phyloP scores from a whole-genome alignment of 2,329 filamentous ascomycete genomes.

The Cryphonectria nitschkei region DNA sequence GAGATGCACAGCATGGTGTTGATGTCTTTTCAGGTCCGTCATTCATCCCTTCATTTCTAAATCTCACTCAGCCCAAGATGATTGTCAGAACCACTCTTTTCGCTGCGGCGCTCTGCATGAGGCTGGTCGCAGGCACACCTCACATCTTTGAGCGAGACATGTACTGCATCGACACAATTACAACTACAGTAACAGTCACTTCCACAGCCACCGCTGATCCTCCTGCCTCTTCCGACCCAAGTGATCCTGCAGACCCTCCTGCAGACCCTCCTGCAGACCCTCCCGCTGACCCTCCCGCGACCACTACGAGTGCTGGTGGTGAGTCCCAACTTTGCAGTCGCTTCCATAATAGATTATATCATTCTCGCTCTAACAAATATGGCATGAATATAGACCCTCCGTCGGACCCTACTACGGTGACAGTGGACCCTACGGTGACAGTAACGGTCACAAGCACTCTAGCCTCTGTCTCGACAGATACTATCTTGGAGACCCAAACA shows the following conservation, averaged over 20 bases:
- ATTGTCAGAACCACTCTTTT: slow-evolving; percentile 4
- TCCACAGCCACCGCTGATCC: slow-evolving; percentile 1
- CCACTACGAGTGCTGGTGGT: background rate
- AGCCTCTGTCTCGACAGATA: slow-evolving; percentile 8
- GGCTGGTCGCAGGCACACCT: slow-evolving; percentile 20
- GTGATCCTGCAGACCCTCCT: background rate
- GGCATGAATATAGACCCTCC: background rate
- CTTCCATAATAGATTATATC: background rate
- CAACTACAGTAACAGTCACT: slow-evolving; percentile 20
- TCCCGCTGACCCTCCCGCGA: background rate
- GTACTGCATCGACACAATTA: slow-evolving; percentile 3
- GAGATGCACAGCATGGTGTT: slow-evolving; percentile 2
- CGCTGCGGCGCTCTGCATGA: slow-evolving; percentile 9
- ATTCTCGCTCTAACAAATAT: background rate
- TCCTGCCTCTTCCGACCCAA: slow-evolving; percentile 1
- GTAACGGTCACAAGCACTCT: slow-evolving; percentile 12
- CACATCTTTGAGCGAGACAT: slow-evolving; percentile 14
- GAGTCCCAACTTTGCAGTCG: background rate
- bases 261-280: slow-evolving; percentile 1
- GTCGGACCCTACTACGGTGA: background rate
- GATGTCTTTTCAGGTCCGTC: background rate
- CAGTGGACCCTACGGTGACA: slow-evolving; percentile 3
- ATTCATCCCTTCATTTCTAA: slow-evolving; percentile 3
- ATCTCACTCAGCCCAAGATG: slow-evolving; percentile 14
- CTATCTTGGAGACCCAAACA: slow-evolving; percentile 6